phyloP scores from a whole-genome alignment of 805 yeast genomes.

The Wickerhamiella musiphila region DNA sequence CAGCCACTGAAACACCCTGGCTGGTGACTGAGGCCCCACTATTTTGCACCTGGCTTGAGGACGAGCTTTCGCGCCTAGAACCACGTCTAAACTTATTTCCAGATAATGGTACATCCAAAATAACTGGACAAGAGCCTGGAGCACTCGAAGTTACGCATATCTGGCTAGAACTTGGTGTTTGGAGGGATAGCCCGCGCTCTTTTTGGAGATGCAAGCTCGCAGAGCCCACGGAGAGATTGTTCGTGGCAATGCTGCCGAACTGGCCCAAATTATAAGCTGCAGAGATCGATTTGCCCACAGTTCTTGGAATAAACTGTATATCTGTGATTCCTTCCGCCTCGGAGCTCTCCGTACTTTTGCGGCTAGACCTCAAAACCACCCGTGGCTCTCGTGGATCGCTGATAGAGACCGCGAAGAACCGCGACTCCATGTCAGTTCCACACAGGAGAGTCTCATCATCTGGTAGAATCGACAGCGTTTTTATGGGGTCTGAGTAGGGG shows the following conservation, averaged over 20 bases:
- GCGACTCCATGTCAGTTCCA: slow-evolving; percentile 58
- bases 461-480: slow-evolving; percentile 51
- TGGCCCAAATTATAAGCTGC: too few relatives aligned
- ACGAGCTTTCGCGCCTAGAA: slow-evolving; percentile 2
- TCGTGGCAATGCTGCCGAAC: too few relatives aligned
- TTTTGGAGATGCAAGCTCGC: too few relatives aligned
- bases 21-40: slow-evolving; percentile 15
- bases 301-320: slow-evolving; percentile 50
- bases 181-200: too few relatives aligned
- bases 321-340: slow-evolving; percentile 79
- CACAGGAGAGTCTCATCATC: slow-evolving; percentile 58
- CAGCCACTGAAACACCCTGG: slow-evolving; percentile 40
- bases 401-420: slow-evolving; percentile 61
- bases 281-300: too few relatives aligned
- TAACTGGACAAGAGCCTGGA: slow-evolving; percentile 46
- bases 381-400: slow-evolving; percentile 46
- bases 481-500: slow-evolving; percentile 77
- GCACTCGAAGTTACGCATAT: slow-evolving; percentile 40
- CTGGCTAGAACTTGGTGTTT: too few relatives aligned
- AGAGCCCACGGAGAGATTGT: too few relatives aligned
- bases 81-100: slow-evolving; percentile 26
- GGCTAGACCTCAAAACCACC: slow-evolving; percentile 46
- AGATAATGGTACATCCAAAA: slow-evolving; percentile 42
- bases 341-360: slow-evolving; percentile 40
- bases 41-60: slow-evolving; percentile 3